Conservation (phyloP, 1,139 yeast species). For the Casaregolazyma suthepensis region DNA sequence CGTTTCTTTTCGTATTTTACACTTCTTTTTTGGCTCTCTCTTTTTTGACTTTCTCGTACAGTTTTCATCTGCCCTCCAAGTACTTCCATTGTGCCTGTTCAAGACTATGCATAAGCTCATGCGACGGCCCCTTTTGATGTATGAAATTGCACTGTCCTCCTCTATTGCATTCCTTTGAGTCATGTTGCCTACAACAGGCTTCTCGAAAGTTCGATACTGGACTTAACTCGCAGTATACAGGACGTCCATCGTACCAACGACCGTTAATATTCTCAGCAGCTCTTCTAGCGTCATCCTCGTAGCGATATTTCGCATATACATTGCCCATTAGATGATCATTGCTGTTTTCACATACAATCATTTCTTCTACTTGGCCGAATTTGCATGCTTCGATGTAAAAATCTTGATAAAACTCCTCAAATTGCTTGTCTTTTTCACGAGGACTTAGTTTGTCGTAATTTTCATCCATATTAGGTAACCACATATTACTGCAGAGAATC, state of each 20-base stretch:
- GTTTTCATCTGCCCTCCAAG: background rate
- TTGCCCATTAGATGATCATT: conserved; percentile 68
- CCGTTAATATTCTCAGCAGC: conserved; percentile 61
- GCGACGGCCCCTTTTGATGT: conserved; percentile 62
- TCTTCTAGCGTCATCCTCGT: conserved; percentile 51
- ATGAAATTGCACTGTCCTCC: conserved; percentile 84
- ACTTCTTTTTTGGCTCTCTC: conserved; percentile 3
- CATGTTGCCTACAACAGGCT: conserved; percentile 72
- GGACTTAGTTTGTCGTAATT: conserved; percentile 26
- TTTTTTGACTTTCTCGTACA: conserved; percentile 13
- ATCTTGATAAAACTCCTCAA: conserved; percentile 69
- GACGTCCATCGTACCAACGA: conserved; percentile 77
- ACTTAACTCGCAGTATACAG: conserved; percentile 74
- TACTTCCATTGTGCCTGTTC: conserved; percentile 34
- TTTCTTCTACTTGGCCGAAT: conserved; percentile 52
- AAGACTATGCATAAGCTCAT: conserved; percentile 38
- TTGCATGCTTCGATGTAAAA: conserved; percentile 60
- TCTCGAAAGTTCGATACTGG: conserved; percentile 70
- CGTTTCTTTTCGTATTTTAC: background rate
- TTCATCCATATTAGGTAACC: conserved; percentile 45
- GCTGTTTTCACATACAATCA: conserved; percentile 77
- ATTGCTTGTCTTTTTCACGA: conserved; percentile 44
- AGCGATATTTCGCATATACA: conserved; percentile 61
- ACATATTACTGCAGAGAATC: conserved; percentile 61
- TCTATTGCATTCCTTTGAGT: conserved; percentile 56